Base-by-base conservation (phyloP, 768 basidiomycete genomes). In the Pleurotus citrinopileatus region DNA sequence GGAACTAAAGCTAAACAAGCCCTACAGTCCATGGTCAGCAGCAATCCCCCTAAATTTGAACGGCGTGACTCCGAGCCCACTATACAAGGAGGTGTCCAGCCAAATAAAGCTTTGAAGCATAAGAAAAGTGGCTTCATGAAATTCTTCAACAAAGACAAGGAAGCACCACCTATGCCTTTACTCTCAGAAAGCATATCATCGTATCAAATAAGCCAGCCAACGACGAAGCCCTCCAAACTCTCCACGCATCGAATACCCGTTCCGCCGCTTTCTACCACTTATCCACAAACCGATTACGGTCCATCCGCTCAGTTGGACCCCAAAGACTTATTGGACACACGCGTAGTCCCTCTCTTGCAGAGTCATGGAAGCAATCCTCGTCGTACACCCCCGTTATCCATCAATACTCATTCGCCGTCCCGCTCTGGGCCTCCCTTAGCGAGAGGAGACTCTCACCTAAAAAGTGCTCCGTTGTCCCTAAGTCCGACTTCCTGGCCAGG, bases 81-180 rank as follows among this genome's bases (percentile, higher is more conserved):
- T 22, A 43, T 64, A 4, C 51, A 58, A 10, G 53, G 42, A 37
- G 52, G 55, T 53, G 55, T 48, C 40, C 58, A 64, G 45, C 62
- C 71, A 23, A 72, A 71, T 8, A 86, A 82, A 60, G 59, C 69
- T 1, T 65, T 92, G 46, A 89, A 81, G 60, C 86, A 86, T 56
- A 91, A 87, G 73, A 91, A 87, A 66, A 91, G 89, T 58, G 90
- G 79, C 6, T 89, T 93, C 63, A 81, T 92, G 84, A 75, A 86
- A 47, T 69, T 93, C 9, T 91, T 92, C 64, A 82, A 85, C 61
- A 54, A 45, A 25, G 76, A 80, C 19, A 69, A 63, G 54, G 64
- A 62, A 3, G 67, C 68, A 6, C 78, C 79, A 1, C 83, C 88
- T 15, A 76, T 89, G 7, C 85, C 86, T 10, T 65, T 76, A 8